Evolutionary conservation across 805 yeast genomes (phyloP), one percentile per base, ranked within the genome.

Genomic region (Kluyveromyces dobzhanskii): DNA sequence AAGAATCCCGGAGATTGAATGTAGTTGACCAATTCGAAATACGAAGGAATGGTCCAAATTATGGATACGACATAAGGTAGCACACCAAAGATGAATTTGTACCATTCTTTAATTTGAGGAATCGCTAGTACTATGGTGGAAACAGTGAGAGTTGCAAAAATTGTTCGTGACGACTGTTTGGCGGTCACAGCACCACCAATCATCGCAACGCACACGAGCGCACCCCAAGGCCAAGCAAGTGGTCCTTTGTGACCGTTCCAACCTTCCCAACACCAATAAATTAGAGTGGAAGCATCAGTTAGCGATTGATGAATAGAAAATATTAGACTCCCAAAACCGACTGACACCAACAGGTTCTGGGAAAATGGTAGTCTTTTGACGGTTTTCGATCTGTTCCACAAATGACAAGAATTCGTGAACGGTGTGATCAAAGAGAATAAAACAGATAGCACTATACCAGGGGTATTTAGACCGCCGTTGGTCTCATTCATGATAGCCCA

Each of bases 261-360:
- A 1, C 98, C 98, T 44, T 80, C 83, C 97, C 97, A 92, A n/a
- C 78, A 76, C 97, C 97, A 92, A 34, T 80, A 69, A n/a, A 85
- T 82, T 31, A 90, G 69, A 8, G 92, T 83, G 2, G 94, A 79
- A 0, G 96, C 73, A 57, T 92, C 98, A 3, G 85, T 73, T 34
- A 87, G 59, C 67, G 80, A 74, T 11, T 94, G 83, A 48, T 79
- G 80, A 26, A 83, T 59, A 4, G 82, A 74, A 56, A 78, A 90
- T 21, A 86, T 57, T 41, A 81, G 67, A 1, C 86, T 76, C 17
- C 94, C 97, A 45, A 90, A 69, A 1, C 94, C 95, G 17, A 74
- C 38, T 2, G 80, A 71, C 21, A 50, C 38, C n/a, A 43, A 27
- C 10, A 47, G 44, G 23, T 42, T 19, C 12, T 21, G 30, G 16